Evolutionary conservation across 805 yeast genomes (phyloP), one percentile per base, ranked within the genome.

Genomic region (Kurtzmaniella cleridarum): DNA sequence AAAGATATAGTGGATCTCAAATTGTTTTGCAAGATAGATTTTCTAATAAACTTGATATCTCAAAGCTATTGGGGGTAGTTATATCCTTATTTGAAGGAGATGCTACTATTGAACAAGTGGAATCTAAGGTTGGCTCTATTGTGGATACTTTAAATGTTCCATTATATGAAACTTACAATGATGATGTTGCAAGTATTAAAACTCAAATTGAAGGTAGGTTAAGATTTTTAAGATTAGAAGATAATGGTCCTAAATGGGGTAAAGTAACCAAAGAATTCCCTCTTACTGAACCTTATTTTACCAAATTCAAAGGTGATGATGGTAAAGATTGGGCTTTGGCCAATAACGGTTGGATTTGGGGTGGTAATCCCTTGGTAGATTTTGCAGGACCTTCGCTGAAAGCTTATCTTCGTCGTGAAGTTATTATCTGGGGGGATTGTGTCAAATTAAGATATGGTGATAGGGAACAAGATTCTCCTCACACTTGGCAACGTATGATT

Each of bases 291-390:
- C 80, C 90, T 3, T 91, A 91, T 60, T 91, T 93, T 59, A 88
- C 97, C 2, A 68, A 89, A 42, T 78, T 90, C 48, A 56, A 49
- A 2, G 73, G 59, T 35, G 58, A 62, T 0, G 66, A 69, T 35
- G 91, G 89, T 2, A 68, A 73, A 29, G 64, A 71, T 1, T 81
- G 80, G 65, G 81, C 85, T 7, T 66, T 91, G 42, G 98, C 96
- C 3, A 93, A 93, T 55, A 91, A 93, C 54, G 98, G 98, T 34
- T 91, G 98, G 97, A 88, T 93, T 41, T 91, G 98, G 98, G 90
- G 87, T 38, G 97, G 96, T 9, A 81, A 91, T 49, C 97, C 98
- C 2, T 62, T 90, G 41, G 83, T 87, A 2, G 98, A 91, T 62
- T 91, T 91, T 73, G 98, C 98, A 0, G 84, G 95, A 0, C 60